phyloP scores from a whole-genome alignment of 2,329 filamentous ascomycete species.

The Xylaria sp. region DNA sequence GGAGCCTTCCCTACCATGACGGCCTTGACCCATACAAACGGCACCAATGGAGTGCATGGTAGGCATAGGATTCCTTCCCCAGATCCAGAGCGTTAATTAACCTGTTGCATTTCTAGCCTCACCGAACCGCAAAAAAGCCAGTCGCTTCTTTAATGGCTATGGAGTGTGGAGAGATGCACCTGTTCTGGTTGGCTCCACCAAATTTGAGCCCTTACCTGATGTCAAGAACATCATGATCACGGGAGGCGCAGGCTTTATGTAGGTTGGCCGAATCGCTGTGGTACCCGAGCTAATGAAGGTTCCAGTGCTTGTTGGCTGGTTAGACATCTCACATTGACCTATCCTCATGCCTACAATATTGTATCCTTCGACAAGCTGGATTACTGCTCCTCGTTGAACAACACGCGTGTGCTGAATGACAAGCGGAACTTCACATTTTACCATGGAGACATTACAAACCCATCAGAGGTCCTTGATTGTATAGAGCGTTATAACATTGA shows the following conservation, averaged over 20 bases:
- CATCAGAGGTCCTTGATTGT: conserved; percentile 74
- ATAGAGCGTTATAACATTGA: conserved; percentile 79
- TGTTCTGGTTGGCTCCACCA: conserved; percentile 74
- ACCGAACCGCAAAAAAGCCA: conserved; percentile 45
- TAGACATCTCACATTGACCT: conserved; percentile 79
- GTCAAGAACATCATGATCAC: conserved; percentile 86
- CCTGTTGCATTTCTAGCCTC: conserved; percentile 31
- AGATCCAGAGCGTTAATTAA: conserved; percentile 9
- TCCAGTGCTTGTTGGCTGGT: conserved; percentile 83
- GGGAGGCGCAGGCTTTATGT: conserved; percentile 88
- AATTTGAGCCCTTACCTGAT: conserved; percentile 74
- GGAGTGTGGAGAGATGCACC: conserved; percentile 79
- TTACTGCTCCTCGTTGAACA: conserved; percentile 84
- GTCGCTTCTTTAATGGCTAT: conserved; percentile 65
- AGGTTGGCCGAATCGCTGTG: conserved; percentile 50
- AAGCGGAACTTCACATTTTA: conserved; percentile 81
- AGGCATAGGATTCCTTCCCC: conserved; percentile 25
- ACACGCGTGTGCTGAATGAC: conserved; percentile 75
- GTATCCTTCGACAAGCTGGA: conserved; percentile 88
- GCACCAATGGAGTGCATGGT: conserved; percentile 46
- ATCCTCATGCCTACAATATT: conserved; percentile 79
- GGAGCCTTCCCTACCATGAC: conserved; percentile 40
- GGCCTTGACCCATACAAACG: conserved; percentile 41
- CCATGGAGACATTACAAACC: conserved; percentile 81
- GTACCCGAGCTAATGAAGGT: conserved; percentile 38